Conservation (phyloP, 768 basidiomycete species). For the Amanita phalloides region DNA sequence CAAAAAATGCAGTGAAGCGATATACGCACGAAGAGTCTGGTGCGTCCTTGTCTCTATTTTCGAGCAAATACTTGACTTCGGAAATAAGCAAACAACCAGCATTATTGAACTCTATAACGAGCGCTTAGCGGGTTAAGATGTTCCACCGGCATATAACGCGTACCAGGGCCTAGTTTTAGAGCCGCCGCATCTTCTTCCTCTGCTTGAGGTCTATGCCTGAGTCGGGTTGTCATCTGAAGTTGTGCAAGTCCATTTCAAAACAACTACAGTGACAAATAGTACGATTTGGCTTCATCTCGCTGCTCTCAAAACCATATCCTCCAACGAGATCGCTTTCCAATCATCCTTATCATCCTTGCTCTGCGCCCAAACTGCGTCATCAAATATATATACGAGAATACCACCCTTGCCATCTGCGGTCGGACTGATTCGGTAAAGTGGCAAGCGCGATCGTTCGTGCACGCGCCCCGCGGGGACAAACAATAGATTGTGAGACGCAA, state of each 20-base stretch:
- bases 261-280: background rate
- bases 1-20: background rate
- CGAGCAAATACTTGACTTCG: slow-evolving; percentile 84
- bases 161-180: slow-evolving; percentile 72
- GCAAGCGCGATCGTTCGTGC: slow-evolving; percentile 81
- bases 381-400: slow-evolving; percentile 77
- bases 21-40: slow-evolving; percentile 72
- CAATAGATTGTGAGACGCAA: slow-evolving; percentile 75
- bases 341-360: slow-evolving; percentile 37
- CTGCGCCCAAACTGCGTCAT: slow-evolving; percentile 90
- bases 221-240: slow-evolving; percentile 40
- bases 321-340: slow-evolving; percentile 71
- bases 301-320: slow-evolving; percentile 78
- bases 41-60: slow-evolving; percentile 79
- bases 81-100: slow-evolving; percentile 86
- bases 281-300: background rate
- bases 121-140: background rate
- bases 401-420: slow-evolving; percentile 81
- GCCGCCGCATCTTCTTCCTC: slow-evolving; percentile 86
- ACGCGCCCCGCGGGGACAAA: slow-evolving; percentile 83
- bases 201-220: slow-evolving; percentile 50
- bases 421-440: slow-evolving; percentile 73
- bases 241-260: background rate
- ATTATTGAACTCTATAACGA: slow-evolving; percentile 70
- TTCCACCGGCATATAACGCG: slow-evolving; percentile 3